phyloP scores from a whole-genome alignment of 257 asterid genomes.

The Penstemon eatonii region DNA sequence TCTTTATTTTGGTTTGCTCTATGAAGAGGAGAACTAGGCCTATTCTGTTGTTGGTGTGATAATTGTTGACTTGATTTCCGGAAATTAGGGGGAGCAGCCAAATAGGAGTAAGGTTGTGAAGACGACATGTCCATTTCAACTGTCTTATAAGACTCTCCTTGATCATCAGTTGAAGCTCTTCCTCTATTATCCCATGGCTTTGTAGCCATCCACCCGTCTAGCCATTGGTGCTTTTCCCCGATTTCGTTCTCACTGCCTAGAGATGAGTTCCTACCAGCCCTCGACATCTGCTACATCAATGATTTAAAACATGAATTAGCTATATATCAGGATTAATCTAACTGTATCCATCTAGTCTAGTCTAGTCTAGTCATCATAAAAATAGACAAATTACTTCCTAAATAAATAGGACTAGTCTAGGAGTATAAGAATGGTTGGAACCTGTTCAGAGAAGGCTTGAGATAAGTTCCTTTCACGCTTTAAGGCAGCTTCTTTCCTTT shows the following conservation, averaged over 20 bases:
- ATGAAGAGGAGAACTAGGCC: conserved; percentile 37
- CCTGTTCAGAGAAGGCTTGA: conserved; percentile 41
- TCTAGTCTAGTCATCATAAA: neutral
- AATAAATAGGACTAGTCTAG: neutral
- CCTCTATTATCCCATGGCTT: conserved; percentile 39
- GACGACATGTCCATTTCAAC: conserved; percentile 37
- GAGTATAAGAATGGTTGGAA: neutral
- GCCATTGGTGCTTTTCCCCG: conserved; percentile 33
- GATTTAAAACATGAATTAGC: neutral
- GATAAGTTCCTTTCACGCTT: conserved; percentile 35
- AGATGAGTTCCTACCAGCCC: conserved; percentile 33
- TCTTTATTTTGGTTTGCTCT: conserved; percentile 23
- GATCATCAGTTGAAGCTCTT: conserved; percentile 39
- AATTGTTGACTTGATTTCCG: conserved; percentile 14
- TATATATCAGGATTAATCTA: too few relatives aligned
- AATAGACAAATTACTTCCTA: neutral
- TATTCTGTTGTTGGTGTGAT: conserved; percentile 10
- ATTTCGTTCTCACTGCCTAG: conserved; percentile 37
- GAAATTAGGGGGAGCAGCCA: conserved; percentile 5
- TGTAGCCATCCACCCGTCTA: conserved; percentile 36
- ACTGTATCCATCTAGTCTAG: too few relatives aligned
- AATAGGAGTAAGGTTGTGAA: conserved; percentile 33
- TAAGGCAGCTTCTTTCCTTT: conserved; percentile 30
- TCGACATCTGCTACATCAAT: conserved; percentile 24
- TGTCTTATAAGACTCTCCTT: conserved; percentile 29